A percentile compares a stretch with the other conserved stretches of the same genome.
These are phyloP conservation scores for Talaromyces sp. DNA, from an alignment of 2,329 filamentous ascomycete genomes.

Conservation along the genomic window DNA sequence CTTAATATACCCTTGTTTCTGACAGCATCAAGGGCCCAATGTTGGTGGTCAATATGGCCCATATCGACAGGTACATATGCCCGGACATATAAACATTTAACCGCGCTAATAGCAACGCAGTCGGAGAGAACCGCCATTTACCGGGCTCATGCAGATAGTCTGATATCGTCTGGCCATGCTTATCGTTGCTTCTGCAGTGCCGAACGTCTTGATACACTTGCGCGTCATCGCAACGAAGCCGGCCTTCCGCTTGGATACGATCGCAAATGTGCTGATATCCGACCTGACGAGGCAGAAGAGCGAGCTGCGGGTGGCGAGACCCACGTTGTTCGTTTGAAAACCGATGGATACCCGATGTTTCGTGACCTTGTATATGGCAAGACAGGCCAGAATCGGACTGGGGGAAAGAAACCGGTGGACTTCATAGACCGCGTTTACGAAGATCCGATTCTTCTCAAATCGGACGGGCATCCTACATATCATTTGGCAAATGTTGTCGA, in stretches of 20 bases:
- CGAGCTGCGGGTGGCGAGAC: constrained; percentile 64
- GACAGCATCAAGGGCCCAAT: constrained; percentile 59
- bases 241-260: constrained; percentile 62
- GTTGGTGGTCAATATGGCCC: constrained; percentile 77
- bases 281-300: constrained; percentile 63
- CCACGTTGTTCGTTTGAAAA: constrained; percentile 73
- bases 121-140: constrained; percentile 77
- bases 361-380: constrained; percentile 75
- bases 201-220: constrained; percentile 64
- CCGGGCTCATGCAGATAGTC: constrained; percentile 60
- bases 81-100: background rate
- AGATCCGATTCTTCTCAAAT: constrained; percentile 87
- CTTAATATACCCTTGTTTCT: constrained; percentile 4
- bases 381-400: constrained; percentile 46
- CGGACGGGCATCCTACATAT: constrained; percentile 89
- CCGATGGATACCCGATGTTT: constrained; percentile 61
- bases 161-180: constrained; percentile 68
- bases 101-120: constrained; percentile 37
- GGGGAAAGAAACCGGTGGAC: constrained; percentile 32
- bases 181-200: constrained; percentile 91
- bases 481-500: constrained; percentile 97
- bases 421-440: constrained; percentile 55
- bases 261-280: constrained; percentile 67
- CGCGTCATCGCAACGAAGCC: constrained; percentile 56
- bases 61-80: constrained; percentile 65